Evolutionary conservation across 2,329 filamentous ascomycete species (phyloP), one percentile per base, ranked within the genome.

Genomic region (Neofusicoccum kwambonambiense): DNA sequence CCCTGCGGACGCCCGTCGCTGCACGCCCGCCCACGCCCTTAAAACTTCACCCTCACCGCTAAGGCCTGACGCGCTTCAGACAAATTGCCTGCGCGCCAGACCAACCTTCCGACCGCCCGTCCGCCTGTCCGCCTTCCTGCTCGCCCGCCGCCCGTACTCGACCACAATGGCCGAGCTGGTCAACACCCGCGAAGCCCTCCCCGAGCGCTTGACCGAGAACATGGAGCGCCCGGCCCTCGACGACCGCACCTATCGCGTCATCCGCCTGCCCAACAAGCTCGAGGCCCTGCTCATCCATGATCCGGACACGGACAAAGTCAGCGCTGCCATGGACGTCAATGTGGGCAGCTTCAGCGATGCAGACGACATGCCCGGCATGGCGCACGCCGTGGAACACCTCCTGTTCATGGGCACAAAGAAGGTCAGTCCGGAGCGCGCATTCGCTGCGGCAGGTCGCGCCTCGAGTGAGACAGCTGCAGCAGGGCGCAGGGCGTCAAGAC

Each of bases 371-470:
- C 93, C 92, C 13, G 93, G 95, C 66, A 93, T 96, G 87, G 94
- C 94, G 61, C 95, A 98, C 81, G 93, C 93, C 6, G 92, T 98
- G 63, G 94, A 98, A 82, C 94, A 97, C 84, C 81, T 97, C 69
- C 82, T 99, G 27, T 99, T 99, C 81, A 98, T 99, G 95, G 95
- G 95, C 57, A 99, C 95, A 7, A 90, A 97, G 78, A 99, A 98
- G 83, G 88, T 89, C 76, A 68, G 77, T 69, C 15, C 17, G 44
- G 35, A 27, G 45, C 60, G 35, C 22, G 22, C 22, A 22, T 22
- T 22, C 22, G 22, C 22, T 22, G 22, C 22, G 3, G 27, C 34
- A n/a, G 6, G 34, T 27, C 56, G 56, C 22, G 15, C 44, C 44
- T 17, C 34, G 44, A 42, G n/a, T 31, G 42, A 37, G 45, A 62